Evolutionary conservation across 805 yeast genomes (phyloP).

Genomic region (Nakazawaea ishiwadae): DNA sequence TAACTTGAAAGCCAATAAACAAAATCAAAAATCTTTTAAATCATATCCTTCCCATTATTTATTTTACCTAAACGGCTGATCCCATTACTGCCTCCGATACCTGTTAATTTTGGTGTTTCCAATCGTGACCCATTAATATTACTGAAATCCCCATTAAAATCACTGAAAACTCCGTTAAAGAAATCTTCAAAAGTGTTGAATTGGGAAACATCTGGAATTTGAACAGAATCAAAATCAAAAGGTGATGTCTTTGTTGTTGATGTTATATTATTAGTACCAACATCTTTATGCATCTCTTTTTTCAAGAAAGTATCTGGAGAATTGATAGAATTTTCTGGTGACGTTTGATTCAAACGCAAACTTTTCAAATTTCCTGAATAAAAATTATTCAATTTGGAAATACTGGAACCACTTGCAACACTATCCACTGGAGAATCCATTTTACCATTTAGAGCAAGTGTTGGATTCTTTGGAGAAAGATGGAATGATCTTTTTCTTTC

Average conservation of each 20-base stretch:
- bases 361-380: conserved; percentile 10
- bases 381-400: conserved; percentile 5
- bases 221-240: conserved; percentile 14
- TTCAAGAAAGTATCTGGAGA: neutral
- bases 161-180: conserved; percentile 40
- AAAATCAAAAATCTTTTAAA: neutral
- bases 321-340: conserved; percentile 3
- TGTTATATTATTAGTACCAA: neutral
- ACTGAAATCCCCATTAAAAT: conserved; percentile 13
- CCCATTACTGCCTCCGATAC: conserved; percentile 1
- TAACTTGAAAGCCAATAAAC: neutral
- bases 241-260: conserved; percentile 7
- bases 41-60: conserved; percentile 6
- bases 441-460: neutral
- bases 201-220: conserved; percentile 41
- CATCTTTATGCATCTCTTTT: neutral
- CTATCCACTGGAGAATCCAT: conserved; percentile 8
- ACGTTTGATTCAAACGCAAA: conserved; percentile 4
- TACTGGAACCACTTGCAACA: conserved; percentile 3
- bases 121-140: conserved; percentile 3
- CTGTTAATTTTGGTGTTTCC: conserved; percentile 11
- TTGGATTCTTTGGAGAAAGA: neutral
- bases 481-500: conserved; percentile 2
- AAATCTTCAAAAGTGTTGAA: conserved; percentile 53
- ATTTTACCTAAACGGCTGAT: neutral